Evolutionary conservation across 1,284 basidiomycete genomes (phyloP).

Genomic region (Ceratobasidium sp.): DNA sequence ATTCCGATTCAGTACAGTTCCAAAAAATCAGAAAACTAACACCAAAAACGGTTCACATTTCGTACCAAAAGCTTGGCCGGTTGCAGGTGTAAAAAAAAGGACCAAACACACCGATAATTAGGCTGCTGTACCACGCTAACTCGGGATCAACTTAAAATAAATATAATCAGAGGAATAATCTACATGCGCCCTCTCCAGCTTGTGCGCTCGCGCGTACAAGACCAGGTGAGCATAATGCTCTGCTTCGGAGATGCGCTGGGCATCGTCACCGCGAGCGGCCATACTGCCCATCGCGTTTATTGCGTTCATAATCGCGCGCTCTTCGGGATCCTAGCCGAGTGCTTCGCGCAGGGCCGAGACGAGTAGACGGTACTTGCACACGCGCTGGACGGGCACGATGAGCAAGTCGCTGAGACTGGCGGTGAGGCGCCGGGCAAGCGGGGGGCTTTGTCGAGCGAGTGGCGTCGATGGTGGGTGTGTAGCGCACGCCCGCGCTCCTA

Average conservation of each 20-base stretch:
- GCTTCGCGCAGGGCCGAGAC: conserved; percentile 77
- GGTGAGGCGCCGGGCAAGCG: background rate
- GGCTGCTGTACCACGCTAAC: no score
- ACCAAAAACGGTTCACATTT: no score
- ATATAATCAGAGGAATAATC: no score
- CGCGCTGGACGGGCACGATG: conserved; percentile 90
- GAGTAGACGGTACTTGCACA: conserved; percentile 92
- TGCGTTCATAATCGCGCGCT: conserved; percentile 53
- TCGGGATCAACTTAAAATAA: no score
- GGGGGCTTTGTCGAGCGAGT: conserved; percentile 18
- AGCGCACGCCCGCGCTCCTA: conserved; percentile 24
- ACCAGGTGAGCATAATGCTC: conserved; percentile 79
- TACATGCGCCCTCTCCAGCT: no score
- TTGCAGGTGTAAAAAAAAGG: no score
- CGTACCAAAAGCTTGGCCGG: no score
- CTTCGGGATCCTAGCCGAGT: conserved; percentile 57
- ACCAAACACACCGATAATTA: no score
- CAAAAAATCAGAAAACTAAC: no score
- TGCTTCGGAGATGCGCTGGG: conserved; percentile 69
- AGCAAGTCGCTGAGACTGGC: conserved; percentile 84
- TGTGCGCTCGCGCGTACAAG: no score
- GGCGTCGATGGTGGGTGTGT: conserved; percentile 1
- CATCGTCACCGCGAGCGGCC: conserved; percentile 68
- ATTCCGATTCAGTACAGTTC: no score
- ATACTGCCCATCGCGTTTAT: conserved; percentile 71